Conservation (phyloP, 345 rosid species). For the Cardamine occulta region DNA sequence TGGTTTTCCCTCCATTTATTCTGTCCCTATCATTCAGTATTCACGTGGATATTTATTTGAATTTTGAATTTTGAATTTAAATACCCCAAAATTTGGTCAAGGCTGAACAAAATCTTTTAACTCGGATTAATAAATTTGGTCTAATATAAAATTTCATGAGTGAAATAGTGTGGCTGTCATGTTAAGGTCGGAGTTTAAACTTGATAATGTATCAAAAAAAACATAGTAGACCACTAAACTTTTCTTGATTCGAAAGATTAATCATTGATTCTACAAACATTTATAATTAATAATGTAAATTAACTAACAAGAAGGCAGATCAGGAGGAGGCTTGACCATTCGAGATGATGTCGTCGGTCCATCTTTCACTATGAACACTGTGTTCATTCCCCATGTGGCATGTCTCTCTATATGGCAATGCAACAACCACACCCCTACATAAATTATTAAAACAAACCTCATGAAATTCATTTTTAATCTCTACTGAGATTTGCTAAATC, state of each 20-base stretch:
- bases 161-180: too few relatives aligned
- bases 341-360: conserved; percentile 41
- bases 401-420: conserved; percentile 54
- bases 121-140: background rate
- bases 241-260: background rate
- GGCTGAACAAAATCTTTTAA: background rate
- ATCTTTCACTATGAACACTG: conserved; percentile 50
- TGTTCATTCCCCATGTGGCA: conserved; percentile 53
- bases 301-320: conserved; percentile 46
- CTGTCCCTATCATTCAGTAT: background rate
- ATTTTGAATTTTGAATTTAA: conserved; percentile 5
- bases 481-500: background rate
- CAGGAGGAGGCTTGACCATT: conserved; percentile 44
- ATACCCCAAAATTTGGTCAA: background rate
- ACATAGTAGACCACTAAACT: background rate
- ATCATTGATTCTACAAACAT: background rate
- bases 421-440: conserved; percentile 49
- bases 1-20: conserved; percentile 22
- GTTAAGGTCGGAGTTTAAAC: background rate
- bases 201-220: background rate
- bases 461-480: background rate
- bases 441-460: background rate
- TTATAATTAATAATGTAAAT: too few relatives aligned
- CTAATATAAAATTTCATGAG: too few relatives aligned
- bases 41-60: background rate